Percentiles rank a stretch among this genome's conserved stretches.
phyloP scores from a whole-genome alignment of 2,329 filamentous ascomycete genomes.

The Raffaelea deltoideospora region DNA sequence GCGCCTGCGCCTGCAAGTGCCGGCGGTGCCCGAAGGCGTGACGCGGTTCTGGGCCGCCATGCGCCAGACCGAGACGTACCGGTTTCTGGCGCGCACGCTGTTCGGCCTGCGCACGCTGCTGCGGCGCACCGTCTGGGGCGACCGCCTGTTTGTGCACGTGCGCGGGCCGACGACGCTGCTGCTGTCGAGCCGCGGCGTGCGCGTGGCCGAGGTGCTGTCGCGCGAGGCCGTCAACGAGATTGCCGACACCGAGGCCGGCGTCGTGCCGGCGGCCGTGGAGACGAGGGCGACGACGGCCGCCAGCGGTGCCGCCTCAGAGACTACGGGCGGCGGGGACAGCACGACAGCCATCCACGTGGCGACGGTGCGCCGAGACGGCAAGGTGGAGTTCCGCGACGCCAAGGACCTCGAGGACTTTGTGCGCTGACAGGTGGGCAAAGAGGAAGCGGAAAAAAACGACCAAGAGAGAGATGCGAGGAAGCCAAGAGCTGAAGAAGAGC shows the following conservation, averaged over 20 bases:
- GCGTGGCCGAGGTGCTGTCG: constrained; percentile 64
- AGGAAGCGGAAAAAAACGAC: no score
- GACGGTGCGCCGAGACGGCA: constrained; percentile 42
- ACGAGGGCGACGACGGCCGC: constrained; percentile 22
- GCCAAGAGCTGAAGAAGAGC: no score
- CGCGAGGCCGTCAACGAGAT: constrained; percentile 77
- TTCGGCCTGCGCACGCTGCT: constrained; percentile 62
- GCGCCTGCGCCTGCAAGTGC: constrained; percentile 53
- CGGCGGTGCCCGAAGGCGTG: constrained; percentile 41
- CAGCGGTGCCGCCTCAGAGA: constrained; percentile 11
- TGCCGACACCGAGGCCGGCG: constrained; percentile 64
- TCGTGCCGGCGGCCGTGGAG: constrained; percentile 44
- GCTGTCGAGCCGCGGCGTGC: constrained; percentile 72
- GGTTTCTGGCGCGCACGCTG: constrained; percentile 44
- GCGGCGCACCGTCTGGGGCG: constrained; percentile 80
- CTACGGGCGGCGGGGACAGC: constrained; percentile 23
- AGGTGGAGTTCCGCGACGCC: constrained; percentile 49
- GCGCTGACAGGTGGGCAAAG: constrained; percentile 16
- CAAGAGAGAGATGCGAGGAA: no score
- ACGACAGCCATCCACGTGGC: constrained; percentile 38
- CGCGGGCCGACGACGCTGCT: constrained; percentile 74
- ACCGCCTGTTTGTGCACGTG: constrained; percentile 83
- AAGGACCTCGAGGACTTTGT: constrained; percentile 43
- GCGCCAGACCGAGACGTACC: constrained; percentile 59
- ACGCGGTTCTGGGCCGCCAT: constrained; percentile 60